Evolutionary conservation across 495 filamentous ascomycete species (phyloP).

Genomic region (Hypoxylon fragiforme): DNA sequence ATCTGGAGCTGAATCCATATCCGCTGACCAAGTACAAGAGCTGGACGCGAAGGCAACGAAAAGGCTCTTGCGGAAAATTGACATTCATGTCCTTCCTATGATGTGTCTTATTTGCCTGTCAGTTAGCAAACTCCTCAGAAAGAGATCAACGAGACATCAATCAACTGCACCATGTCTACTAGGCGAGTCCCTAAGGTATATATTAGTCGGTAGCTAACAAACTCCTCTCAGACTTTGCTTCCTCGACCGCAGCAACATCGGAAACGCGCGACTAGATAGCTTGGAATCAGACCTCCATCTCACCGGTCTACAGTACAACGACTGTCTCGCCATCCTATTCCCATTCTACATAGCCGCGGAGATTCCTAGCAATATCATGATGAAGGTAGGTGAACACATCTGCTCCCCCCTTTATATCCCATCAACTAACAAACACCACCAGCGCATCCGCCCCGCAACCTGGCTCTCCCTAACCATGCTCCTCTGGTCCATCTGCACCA

Average conservation of each 20-base stretch:
- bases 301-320: slow-evolving; percentile 60
- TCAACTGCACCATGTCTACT: no score
- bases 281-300: slow-evolving; percentile 62
- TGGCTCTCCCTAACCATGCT: slow-evolving; percentile 63
- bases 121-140: slow-evolving; percentile 14
- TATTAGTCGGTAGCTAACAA: slow-evolving; percentile 21
- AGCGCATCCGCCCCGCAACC: slow-evolving; percentile 63
- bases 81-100: slow-evolving; percentile 54
- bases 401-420: slow-evolving; percentile 42
- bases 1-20: neutral
- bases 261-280: slow-evolving; percentile 70
- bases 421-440: slow-evolving; percentile 65
- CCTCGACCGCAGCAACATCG: slow-evolving; percentile 68
- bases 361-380: slow-evolving; percentile 66
- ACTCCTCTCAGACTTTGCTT: slow-evolving; percentile 45
- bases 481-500: slow-evolving; percentile 59
- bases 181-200: no score
- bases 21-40: neutral
- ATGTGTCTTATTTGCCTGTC: slow-evolving; percentile 53
- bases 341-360: slow-evolving; percentile 68
- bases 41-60: slow-evolving; percentile 30
- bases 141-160: no score
- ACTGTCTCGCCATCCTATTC: slow-evolving; percentile 60
- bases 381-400: slow-evolving; percentile 55
- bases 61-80: slow-evolving; percentile 51